These are phyloP conservation scores for Anacardium occidentale DNA, from an alignment of 345 rosid genomes.

Conservation along the genomic window DNA sequence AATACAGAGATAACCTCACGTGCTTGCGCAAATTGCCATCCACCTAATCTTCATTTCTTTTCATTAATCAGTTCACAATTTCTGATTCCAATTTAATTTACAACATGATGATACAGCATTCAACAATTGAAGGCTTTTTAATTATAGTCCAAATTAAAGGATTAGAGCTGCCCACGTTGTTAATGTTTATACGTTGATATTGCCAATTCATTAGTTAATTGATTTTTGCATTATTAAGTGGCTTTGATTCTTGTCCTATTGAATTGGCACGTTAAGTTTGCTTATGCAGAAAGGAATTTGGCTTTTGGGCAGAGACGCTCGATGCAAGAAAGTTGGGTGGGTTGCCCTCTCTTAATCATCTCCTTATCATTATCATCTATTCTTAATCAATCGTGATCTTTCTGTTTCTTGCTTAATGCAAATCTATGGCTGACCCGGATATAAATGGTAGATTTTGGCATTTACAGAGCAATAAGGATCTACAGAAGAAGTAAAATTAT, in stretches of 20 bases:
- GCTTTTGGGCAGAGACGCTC: background rate
- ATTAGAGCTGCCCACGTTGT: background rate
- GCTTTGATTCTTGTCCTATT: background rate
- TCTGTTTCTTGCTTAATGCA: too few species aligned
- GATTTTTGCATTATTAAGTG: background rate
- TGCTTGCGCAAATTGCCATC: slow-evolving; percentile 11
- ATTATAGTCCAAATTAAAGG: background rate
- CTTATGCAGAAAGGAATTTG: slow-evolving; percentile 40
- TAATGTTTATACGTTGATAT: background rate
- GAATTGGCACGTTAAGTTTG: slow-evolving; percentile 45
- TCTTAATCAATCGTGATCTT: too few species aligned
- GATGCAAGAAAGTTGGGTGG: background rate
- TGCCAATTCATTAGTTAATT: background rate
- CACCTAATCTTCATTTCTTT: background rate
- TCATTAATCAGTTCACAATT: slow-evolving; percentile 1
- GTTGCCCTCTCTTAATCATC: slow-evolving; percentile 4
- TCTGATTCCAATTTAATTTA: too few species aligned
- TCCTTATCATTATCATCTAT: slow-evolving; percentile 2
- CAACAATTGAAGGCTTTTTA: background rate
- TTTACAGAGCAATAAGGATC: too few species aligned
- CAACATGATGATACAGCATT: too few species aligned
- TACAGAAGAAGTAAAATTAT: background rate
- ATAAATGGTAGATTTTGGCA: too few species aligned
- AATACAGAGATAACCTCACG: slow-evolving; percentile 17
- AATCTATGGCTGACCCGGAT: too few species aligned